Percentiles rank a stretch among this genome's conserved stretches.
Evolutionary conservation across 345 rosid species (phyloP).

Genomic region (Cardamine resedifolia): DNA sequence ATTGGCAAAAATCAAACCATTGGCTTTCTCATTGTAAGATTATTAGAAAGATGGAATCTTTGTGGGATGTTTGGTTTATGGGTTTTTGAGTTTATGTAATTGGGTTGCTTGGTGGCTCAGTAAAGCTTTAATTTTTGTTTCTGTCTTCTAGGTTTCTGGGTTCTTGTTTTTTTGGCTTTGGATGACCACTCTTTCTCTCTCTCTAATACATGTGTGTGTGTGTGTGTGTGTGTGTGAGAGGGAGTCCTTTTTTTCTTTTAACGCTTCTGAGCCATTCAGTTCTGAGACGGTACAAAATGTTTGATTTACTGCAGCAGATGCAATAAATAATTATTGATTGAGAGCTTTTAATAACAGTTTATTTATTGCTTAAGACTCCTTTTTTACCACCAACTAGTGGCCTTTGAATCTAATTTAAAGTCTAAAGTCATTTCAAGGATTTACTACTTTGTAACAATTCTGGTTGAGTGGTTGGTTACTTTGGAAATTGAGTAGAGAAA

Average conservation of each 20-base stretch:
- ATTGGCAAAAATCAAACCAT: constrained; percentile 53
- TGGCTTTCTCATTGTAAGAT: constrained; percentile 29
- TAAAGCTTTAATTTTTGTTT: constrained; percentile 28
- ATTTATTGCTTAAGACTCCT: constrained; percentile 1
- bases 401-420: constrained; percentile 21
- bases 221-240: neutral
- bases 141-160: constrained; percentile 42
- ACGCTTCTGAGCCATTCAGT: constrained; percentile 24
- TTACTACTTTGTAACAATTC: neutral
- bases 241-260: constrained; percentile 24
- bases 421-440: constrained; percentile 5
- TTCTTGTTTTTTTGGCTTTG: constrained; percentile 27
- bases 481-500: constrained; percentile 14
- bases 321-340: constrained; percentile 6
- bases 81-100: constrained; percentile 37
- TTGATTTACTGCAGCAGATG: constrained; percentile 30
- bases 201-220: constrained; percentile 32
- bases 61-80: constrained; percentile 25
- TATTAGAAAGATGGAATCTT: constrained; percentile 32
- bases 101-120: constrained; percentile 45
- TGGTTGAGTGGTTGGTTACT: constrained; percentile 25
- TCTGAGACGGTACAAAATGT: constrained; percentile 30
- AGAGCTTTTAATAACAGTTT: constrained; percentile 9
- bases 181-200: constrained; percentile 33
- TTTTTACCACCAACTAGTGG: constrained; percentile 11